A percentile compares a stretch with the other conserved stretches of the same genome.
Conservation (phyloP, 108 stramenopile species). For the Cylindrotheca fusiformis region DNA sequence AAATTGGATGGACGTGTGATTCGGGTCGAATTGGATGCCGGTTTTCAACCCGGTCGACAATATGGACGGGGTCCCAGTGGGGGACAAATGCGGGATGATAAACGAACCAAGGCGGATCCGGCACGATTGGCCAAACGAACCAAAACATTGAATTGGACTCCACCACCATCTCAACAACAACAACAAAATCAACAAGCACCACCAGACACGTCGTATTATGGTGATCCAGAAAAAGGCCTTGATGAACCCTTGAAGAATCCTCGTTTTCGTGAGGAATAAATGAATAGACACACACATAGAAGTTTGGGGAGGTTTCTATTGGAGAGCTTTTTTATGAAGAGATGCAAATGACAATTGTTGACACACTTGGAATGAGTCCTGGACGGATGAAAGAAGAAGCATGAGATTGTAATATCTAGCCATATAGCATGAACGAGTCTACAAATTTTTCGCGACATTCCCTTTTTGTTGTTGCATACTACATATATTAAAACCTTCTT, state of each 20-base stretch:
- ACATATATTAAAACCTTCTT: no score
- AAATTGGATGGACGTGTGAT: slow-evolving; percentile 91
- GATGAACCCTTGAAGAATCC: slow-evolving; percentile 11
- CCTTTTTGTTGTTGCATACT: no score
- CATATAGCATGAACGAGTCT: no score
- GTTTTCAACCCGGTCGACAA: slow-evolving; percentile 92
- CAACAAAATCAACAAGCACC: neutral
- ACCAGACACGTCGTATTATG: neutral
- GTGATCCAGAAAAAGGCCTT: neutral
- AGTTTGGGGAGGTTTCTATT: no score
- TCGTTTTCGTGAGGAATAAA: slow-evolving; percentile 25
- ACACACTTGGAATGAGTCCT: no score
- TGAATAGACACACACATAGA: no score
- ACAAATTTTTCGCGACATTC: no score
- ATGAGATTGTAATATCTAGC: no score
- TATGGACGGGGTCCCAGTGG: slow-evolving; percentile 92
- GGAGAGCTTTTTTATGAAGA: no score
- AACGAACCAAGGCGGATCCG: slow-evolving; percentile 27
- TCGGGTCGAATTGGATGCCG: slow-evolving; percentile 94
- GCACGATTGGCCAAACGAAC: slow-evolving; percentile 19
- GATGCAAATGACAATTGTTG: no score
- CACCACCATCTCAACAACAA: neutral
- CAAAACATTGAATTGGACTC: slow-evolving; percentile 3
- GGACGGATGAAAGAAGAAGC: no score
- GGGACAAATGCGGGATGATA: slow-evolving; percentile 94